Evolutionary conservation across 345 rosid genomes (phyloP), one percentile per base, ranked within the genome.

Genomic region (Sonneratia alba): DNA sequence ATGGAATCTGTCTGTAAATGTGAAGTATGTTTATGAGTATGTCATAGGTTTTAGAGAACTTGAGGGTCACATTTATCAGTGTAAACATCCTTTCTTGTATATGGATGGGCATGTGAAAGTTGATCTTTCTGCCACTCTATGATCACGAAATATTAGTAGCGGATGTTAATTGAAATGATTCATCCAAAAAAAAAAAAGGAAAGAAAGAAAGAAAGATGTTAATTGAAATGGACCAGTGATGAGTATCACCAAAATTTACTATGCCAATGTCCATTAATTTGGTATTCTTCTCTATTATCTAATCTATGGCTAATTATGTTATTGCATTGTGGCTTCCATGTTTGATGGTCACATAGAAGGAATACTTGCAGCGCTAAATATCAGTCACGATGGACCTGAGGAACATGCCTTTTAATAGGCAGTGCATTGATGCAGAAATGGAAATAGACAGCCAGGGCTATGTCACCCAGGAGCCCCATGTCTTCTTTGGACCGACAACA

Each of bases 321-420:
- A 62, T 27, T 62, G 32, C 27, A 13, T 62, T 62, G 38, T 62
- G 66, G 18, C 19, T 32, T 62, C 37, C 19, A 34, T 32, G 12
- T 62, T 15, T 32, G 66, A 34, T 14, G 0, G 19, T 62, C 38
- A 55, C 37, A 45, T 36, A 40, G 59, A 22, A 57, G 53, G 49
- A 36, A 59, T 16, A 59, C n/a, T 62, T 36, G 67, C 42, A 34
- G 67, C 21, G 14, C 72, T 74, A 56, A 40, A 59, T 22, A 42
- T 51, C 53, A 74, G 68, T 59, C 73, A 78, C 56, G 56, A 88
- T 88, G 96, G 86, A 87, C 70, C 85, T 81, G 63, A 83, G 91
- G 79, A 81, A 80, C 75, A 71, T 79, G 79, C 71, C 65, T 69
- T 83, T 83, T 77, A 62, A 76, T 55, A 80, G 76, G 75, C 89